These are phyloP conservation scores for Podaxis sp. DNA, from an alignment of 768 basidiomycete genomes.

Conservation along the genomic window DNA sequence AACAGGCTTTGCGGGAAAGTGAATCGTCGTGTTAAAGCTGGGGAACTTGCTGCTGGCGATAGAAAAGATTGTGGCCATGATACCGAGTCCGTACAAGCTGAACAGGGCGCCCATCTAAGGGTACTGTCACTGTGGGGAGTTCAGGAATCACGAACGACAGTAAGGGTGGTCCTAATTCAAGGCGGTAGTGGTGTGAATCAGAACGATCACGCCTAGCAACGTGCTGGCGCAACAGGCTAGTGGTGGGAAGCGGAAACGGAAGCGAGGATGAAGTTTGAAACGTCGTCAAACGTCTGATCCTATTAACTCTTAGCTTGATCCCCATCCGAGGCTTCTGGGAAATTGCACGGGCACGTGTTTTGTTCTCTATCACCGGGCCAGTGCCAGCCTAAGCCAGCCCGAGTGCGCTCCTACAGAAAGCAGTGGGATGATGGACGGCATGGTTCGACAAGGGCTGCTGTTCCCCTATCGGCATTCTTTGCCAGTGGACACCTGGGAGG, in stretches of 20 bases:
- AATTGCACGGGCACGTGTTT: neutral
- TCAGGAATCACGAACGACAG: neutral
- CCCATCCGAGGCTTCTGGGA: neutral
- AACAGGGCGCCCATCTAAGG: constrained; percentile 23
- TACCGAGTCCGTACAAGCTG: constrained; percentile 27
- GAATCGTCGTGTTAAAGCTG: constrained; percentile 29
- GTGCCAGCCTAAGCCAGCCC: neutral
- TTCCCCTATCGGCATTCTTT: no score
- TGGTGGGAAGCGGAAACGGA: neutral
- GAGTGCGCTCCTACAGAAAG: no score
- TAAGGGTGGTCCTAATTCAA: neutral
- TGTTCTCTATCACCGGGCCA: neutral
- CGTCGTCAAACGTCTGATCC: neutral
- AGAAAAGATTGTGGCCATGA: constrained; percentile 38
- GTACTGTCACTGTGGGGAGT: neutral
- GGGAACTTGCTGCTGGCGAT: constrained; percentile 23
- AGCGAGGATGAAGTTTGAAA: neutral
- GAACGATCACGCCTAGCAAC: neutral
- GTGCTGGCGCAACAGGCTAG: neutral
- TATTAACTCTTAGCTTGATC: neutral
- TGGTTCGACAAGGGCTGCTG: no score
- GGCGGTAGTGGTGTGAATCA: neutral
- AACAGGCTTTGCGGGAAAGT: constrained; percentile 41
- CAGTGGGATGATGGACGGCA: no score
- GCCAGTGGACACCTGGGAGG: no score